Base-by-base conservation (phyloP, 129 eudicot genomes). In the Kitagawia praeruptora region DNA sequence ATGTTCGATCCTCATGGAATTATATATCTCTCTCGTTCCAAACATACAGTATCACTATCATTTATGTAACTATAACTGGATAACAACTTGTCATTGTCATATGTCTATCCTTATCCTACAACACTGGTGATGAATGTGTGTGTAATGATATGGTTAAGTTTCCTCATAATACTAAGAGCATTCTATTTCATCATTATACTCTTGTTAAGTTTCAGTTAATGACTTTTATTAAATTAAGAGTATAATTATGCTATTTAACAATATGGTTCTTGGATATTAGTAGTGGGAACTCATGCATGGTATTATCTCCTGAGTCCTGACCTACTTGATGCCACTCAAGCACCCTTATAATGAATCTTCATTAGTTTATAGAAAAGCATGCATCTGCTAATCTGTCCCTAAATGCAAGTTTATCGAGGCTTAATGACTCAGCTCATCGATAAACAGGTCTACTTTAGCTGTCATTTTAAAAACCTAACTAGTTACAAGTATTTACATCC, bases 321-420 rank as follows among this genome's bases (percentile, higher is more conserved):
- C 78, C 44, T 51, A 19, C 53, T 48, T 49, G 19, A 74, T 74
- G 41, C 77, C 77, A 74, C 77, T 74, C 49, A 47, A 74, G 39
- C 77, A 74, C 81, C 44, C 64, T 31, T 58, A 12, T 46, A 73
- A 41, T 42, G 76, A 72, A 42, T 42, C 64, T 45, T 14, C 41
- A 45, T 67, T 78, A 67, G 73, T 70, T 45, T 49, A 78, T 42
- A 78, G 64, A 78, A 71, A 78, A 69, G 27, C 63, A 25, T 31
- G 63, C 18, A 61, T 19, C 44, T 64, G 71, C 44, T 70, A 67
- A 37, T 47, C 5, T 69, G 28, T 53, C 76, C 42, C 76, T 40
- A 48, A 53, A 21, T 69, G 61, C 75, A 67, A 45, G 64, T 66
- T 61, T 12, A 72, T 69, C 18, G 73, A 67, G 41, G 54, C 75